These are phyloP conservation scores for Spathaspora sp. DNA, from an alignment of 1,139 yeast species.

Conservation along the genomic window DNA sequence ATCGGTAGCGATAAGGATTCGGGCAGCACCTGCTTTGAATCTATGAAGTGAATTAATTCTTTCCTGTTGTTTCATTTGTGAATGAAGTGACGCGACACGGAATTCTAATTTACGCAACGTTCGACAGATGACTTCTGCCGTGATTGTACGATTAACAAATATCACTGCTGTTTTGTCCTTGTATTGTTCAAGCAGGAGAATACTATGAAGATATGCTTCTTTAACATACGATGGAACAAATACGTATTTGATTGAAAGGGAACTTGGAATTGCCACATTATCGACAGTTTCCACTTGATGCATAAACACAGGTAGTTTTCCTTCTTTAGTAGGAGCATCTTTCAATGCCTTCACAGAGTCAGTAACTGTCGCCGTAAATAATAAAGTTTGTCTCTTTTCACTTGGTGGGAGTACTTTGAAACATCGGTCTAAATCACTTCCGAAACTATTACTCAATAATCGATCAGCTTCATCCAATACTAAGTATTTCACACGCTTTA, in stretches of 20 bases:
- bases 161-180: conserved; percentile 71
- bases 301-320: conserved; percentile 66
- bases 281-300: conserved; percentile 80
- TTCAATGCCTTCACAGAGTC: conserved; percentile 84
- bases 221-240: conserved; percentile 81
- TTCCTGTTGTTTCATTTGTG: conserved; percentile 92
- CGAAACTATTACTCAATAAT: conserved; percentile 78
- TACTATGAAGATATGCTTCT: conserved; percentile 78
- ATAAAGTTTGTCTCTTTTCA: conserved; percentile 73
- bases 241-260: conserved; percentile 56
- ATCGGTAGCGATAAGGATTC: conserved; percentile 90
- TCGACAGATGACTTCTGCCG: conserved; percentile 85
- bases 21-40: conserved; percentile 92
- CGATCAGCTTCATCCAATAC: conserved; percentile 98
- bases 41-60: conserved; percentile 88
- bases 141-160: conserved; percentile 85
- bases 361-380: conserved; percentile 95
- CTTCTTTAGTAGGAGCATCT: conserved; percentile 60
- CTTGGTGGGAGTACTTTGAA: conserved; percentile 70
- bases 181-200: conserved; percentile 63
- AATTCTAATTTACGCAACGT: conserved; percentile 71
- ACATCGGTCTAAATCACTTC: conserved; percentile 73
- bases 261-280: conserved; percentile 75
- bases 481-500: conserved; percentile 71
- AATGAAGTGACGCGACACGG: conserved; percentile 85